These are phyloP conservation scores for Ascochyta koolunga DNA, from an alignment of 2,329 filamentous ascomycete genomes.

Conservation along the genomic window DNA sequence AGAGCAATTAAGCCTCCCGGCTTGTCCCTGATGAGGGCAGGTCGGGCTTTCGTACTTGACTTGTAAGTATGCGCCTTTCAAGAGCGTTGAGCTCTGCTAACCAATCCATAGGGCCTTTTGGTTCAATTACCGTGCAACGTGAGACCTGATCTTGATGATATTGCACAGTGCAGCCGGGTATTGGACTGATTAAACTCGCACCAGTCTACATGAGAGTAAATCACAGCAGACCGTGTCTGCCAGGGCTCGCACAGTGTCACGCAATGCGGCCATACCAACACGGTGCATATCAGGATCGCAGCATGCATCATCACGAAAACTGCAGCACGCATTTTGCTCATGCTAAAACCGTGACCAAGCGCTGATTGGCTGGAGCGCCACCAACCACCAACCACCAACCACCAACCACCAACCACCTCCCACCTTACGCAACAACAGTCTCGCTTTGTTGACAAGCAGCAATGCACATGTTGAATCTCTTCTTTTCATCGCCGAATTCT, in stretches of 20 bases:
- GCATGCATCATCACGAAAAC: conserved; percentile 4
- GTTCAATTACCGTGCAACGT: background rate
- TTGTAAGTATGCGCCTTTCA: conserved; percentile 15
- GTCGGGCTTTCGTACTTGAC: conserved; percentile 19
- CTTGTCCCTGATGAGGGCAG: conserved; percentile 16
- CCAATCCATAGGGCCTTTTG: background rate
- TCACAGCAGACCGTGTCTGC: background rate
- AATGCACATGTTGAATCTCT: background rate
- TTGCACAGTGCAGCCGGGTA: too few species aligned
- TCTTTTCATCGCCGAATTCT: background rate
- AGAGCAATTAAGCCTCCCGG: conserved; percentile 23
- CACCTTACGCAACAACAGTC: background rate
- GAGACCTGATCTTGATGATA: background rate
- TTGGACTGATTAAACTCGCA: background rate
- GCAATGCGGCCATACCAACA: background rate
- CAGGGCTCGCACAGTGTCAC: background rate
- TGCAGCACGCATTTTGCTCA: background rate
- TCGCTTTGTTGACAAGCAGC: background rate
- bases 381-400: background rate
- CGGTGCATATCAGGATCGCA: background rate
- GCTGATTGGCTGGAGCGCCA: conserved; percentile 5
- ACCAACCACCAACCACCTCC: background rate
- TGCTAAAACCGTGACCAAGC: background rate
- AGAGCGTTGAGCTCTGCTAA: background rate
- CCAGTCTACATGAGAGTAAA: background rate